phyloP scores from a whole-genome alignment of 2,329 filamentous ascomycete species.

The Lachnum nothofagi region DNA sequence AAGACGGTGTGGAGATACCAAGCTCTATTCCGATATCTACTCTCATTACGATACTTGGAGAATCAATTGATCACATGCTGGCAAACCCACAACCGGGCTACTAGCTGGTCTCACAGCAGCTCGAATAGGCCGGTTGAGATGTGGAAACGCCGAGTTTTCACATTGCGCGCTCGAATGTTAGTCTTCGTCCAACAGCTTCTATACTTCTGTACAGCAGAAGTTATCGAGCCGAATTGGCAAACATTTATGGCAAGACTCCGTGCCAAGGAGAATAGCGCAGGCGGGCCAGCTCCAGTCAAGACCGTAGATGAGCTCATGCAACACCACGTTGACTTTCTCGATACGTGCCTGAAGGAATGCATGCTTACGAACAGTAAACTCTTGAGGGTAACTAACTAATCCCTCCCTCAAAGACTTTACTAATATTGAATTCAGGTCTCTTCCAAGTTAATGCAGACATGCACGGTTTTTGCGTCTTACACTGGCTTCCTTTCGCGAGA shows the following conservation, averaged over 20 bases:
- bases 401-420: background rate
- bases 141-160: constrained; percentile 93
- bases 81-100: constrained; percentile 79
- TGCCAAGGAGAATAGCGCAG: constrained; percentile 47
- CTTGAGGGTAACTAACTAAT: constrained; percentile 59
- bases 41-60: constrained; percentile 85
- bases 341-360: constrained; percentile 96
- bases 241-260: constrained; percentile 84
- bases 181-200: constrained; percentile 95
- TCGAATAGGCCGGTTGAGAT: constrained; percentile 69
- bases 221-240: constrained; percentile 97
- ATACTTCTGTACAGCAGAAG: constrained; percentile 94
- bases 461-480: constrained; percentile 88
- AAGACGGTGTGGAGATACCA: constrained; percentile 98
- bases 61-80: constrained; percentile 80
- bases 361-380: constrained; percentile 98
- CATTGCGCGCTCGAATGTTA: constrained; percentile 85
- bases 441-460: constrained; percentile 93
- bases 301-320: constrained; percentile 99
- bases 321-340: constrained; percentile 95
- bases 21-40: constrained; percentile 86
- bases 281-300: constrained; percentile 42
- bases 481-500: constrained; percentile 81
- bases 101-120: constrained; percentile 78
- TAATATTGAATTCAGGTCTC: constrained; percentile 94